Conservation (phyloP, 108 stramenopile genomes). For the Seminavis robusta region DNA sequence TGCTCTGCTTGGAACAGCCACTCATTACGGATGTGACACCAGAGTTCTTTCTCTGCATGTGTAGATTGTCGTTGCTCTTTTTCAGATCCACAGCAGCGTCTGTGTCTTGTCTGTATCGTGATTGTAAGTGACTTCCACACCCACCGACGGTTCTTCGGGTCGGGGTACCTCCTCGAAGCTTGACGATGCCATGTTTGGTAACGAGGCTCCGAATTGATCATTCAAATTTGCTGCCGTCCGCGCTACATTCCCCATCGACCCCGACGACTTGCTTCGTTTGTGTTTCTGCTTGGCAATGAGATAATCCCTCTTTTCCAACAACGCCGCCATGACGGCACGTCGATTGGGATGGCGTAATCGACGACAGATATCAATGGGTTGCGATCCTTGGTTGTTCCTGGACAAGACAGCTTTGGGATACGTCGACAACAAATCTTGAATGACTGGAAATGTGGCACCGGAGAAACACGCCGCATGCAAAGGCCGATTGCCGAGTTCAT, state of each 20-base stretch:
- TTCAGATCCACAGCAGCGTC: too few species aligned
- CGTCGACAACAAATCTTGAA: constrained; percentile 47
- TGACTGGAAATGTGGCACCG: constrained; percentile 48
- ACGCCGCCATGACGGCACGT: constrained; percentile 35
- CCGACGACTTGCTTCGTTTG: too few species aligned
- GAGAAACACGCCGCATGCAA: constrained; percentile 83
- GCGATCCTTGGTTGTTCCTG: constrained; percentile 71
- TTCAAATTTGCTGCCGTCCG: too few species aligned
- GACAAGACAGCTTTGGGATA: constrained; percentile 68
- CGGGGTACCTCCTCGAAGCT: too few species aligned
- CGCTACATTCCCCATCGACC: too few species aligned
- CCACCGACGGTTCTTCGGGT: too few species aligned
- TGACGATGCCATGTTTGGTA: too few species aligned
- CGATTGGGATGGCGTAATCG: constrained; percentile 72
- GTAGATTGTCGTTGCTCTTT: too few species aligned
- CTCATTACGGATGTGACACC: too few species aligned
- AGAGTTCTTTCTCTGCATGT: too few species aligned
- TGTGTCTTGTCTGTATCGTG: neutral
- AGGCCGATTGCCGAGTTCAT: constrained; percentile 77
- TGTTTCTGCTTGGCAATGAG: constrained; percentile 23
- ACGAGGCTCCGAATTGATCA: too few species aligned
- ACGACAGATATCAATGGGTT: constrained; percentile 69
- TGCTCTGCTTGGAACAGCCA: too few species aligned
- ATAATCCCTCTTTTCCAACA: constrained; percentile 19
- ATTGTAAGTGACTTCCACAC: neutral